A percentile compares a stretch with the other conserved stretches of the same genome.
phyloP scores from a whole-genome alignment of 2,329 filamentous ascomycete species.

The Alternaria sp. region DNA sequence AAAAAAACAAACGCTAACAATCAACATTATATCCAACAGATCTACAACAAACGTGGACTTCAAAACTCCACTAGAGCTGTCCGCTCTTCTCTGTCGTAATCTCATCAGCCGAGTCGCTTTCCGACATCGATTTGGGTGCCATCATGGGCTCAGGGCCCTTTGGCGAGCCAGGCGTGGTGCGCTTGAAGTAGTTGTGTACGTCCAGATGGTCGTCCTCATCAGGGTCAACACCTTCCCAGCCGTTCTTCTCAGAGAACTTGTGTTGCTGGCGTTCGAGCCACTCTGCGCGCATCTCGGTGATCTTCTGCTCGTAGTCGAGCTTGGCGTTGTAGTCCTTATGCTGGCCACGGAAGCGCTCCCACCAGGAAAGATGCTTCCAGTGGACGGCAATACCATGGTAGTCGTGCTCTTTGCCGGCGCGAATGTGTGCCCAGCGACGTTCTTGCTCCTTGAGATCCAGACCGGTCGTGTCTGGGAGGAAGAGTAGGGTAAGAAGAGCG shows the following conservation, averaged over 20 bases:
- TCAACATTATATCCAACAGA: neutral
- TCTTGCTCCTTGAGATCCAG: constrained; percentile 98
- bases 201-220: constrained; percentile 45
- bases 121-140: constrained; percentile 29
- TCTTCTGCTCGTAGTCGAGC: constrained; percentile 79
- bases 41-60: neutral
- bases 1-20: constrained; percentile 10
- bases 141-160: constrained; percentile 28
- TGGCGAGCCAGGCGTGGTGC: constrained; percentile 29
- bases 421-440: constrained; percentile 88
- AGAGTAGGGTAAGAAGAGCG: constrained; percentile 81
- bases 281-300: constrained; percentile 76
- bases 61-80: constrained; percentile 4
- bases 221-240: constrained; percentile 38
- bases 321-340: constrained; percentile 81
- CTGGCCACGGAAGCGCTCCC: constrained; percentile 81
- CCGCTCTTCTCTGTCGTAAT: constrained; percentile 20
- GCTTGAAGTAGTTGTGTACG: constrained; percentile 49
- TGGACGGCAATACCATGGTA: constrained; percentile 96
- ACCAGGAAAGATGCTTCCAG: constrained; percentile 84
- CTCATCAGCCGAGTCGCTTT: constrained; percentile 23
- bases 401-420: constrained; percentile 75
- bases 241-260: constrained; percentile 51
- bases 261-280: constrained; percentile 65
- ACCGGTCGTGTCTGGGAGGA: constrained; percentile 95